These are phyloP conservation scores for Pestalotiopsis sp. DNA, from an alignment of 2,329 filamentous ascomycete species.

Conservation along the genomic window DNA sequence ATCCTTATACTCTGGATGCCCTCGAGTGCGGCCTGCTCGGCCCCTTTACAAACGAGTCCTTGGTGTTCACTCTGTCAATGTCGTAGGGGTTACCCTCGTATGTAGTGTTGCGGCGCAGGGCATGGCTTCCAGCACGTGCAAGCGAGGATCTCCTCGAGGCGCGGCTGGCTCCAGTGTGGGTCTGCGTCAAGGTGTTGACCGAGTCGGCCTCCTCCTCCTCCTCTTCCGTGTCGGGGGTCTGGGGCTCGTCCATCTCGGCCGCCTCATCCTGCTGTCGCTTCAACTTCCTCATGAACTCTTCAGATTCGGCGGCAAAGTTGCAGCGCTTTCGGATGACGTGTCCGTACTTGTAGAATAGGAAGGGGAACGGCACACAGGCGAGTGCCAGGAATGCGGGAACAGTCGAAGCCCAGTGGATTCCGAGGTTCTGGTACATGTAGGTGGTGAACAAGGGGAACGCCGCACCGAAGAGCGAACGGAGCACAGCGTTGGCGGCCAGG, in stretches of 20 bases:
- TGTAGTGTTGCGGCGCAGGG: constrained; percentile 8
- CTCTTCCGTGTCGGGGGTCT: constrained; percentile 18
- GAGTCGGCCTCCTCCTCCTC: constrained; percentile 31
- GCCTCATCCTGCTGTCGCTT: constrained; percentile 22
- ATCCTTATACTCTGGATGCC: not conserved
- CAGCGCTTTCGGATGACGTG: constrained; percentile 49
- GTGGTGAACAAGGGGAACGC: constrained; percentile 73
- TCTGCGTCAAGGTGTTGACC: constrained; percentile 19
- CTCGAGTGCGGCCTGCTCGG: not conserved
- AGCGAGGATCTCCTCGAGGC: constrained; percentile 23
- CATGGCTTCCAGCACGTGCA: constrained; percentile 18
- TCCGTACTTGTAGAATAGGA: constrained; percentile 62
- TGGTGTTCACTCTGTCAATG: constrained; percentile 42
- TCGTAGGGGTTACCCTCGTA: constrained; percentile 44
- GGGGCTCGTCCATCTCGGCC: constrained; percentile 9
- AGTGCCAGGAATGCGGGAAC: constrained; percentile 29
- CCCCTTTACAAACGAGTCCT: constrained; percentile 24
- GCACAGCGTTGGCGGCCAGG: constrained; percentile 69
- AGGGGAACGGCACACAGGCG: constrained; percentile 56
- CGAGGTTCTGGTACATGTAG: constrained; percentile 18
- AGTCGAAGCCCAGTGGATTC: constrained; percentile 13
- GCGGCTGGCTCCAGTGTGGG: constrained; percentile 18
- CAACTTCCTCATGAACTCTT: constrained; percentile 45
- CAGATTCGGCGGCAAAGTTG: constrained; percentile 51
- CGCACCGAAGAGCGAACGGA: constrained; percentile 71